Evolutionary conservation across 2,329 filamentous ascomycete genomes (phyloP).

Genomic region (Clonostachys rosea): DNA sequence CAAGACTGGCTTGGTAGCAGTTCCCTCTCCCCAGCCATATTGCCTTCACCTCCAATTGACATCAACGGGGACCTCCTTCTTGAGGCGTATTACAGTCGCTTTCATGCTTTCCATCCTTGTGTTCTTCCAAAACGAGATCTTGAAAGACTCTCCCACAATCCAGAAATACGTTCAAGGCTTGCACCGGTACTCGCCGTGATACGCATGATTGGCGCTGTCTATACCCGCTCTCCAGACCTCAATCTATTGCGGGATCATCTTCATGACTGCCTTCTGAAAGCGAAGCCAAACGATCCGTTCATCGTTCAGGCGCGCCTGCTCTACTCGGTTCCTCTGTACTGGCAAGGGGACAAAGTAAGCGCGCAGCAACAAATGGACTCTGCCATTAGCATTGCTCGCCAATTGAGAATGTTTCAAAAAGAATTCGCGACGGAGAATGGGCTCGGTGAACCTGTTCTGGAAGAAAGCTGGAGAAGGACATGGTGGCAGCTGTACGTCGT

Average conservation of each 20-base stretch:
- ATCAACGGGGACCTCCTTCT: constrained; percentile 14
- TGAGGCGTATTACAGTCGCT: constrained; percentile 26
- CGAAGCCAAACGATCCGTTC: constrained; percentile 11
- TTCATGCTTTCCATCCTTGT: constrained; percentile 23
- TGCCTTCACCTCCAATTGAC: too few species aligned
- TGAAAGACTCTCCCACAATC: constrained; percentile 2
- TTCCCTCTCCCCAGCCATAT: too few species aligned
- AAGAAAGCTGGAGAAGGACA: constrained; percentile 62
- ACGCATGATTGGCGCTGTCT: constrained; percentile 26
- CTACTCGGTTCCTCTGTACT: constrained; percentile 27
- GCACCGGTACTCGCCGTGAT: constrained; percentile 16
- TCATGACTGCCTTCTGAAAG: too few species aligned
- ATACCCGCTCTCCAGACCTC: constrained; percentile 8
- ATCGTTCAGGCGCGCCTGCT: constrained; percentile 28
- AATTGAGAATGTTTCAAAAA: constrained; percentile 68
- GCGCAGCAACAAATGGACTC: constrained; percentile 25
- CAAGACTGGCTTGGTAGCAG: too few species aligned
- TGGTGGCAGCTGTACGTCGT: constrained; percentile 68
- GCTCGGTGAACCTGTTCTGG: constrained; percentile 35
- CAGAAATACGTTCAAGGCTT: constrained; percentile 4
- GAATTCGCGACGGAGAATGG: constrained; percentile 46
- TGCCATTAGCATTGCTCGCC: constrained; percentile 53
- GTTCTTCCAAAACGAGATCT: constrained; percentile 13
- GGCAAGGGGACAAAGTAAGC: constrained; percentile 15
- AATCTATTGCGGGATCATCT: neutral